These are phyloP conservation scores for Miscanthus lutarioriparius DNA, from an alignment of 176 grass and related monocot genomes.

Conservation along the genomic window DNA sequence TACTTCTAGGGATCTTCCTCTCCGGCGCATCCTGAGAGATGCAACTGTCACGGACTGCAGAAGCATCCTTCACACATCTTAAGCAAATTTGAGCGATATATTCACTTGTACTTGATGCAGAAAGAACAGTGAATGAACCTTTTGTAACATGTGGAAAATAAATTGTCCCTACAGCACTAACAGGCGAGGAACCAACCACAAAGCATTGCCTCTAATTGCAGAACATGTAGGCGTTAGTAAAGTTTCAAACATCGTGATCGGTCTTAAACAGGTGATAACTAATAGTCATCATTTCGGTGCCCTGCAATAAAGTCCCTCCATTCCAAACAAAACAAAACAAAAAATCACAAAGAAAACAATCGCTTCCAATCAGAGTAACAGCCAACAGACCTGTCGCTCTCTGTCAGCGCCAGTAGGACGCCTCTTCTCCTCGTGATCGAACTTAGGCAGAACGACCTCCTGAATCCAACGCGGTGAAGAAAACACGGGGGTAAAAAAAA, in stretches of 20 bases:
- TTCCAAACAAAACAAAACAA: background rate
- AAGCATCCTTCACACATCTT: background rate
- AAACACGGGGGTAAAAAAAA: background rate
- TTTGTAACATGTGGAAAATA: background rate
- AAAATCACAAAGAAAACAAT: slow-evolving; percentile 25
- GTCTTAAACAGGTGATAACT: background rate
- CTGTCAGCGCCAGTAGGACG: background rate
- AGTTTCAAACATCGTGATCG: background rate
- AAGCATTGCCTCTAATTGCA: background rate
- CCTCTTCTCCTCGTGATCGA: slow-evolving; percentile 28
- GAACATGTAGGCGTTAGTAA: background rate
- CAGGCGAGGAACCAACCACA: background rate
- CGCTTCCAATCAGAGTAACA: slow-evolving; percentile 14
- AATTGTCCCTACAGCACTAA: background rate
- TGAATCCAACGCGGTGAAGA: slow-evolving; percentile 16
- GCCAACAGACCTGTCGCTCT: slow-evolving; percentile 29
- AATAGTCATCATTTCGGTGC: background rate
- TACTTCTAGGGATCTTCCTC: slow-evolving; percentile 21
- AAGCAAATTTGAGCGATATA: background rate
- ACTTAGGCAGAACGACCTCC: slow-evolving; percentile 37
- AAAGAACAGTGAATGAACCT: background rate
- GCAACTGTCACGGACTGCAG: background rate
- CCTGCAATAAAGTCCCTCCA: background rate
- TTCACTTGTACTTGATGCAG: background rate
- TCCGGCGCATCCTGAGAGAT: slow-evolving; percentile 35